phyloP scores from a whole-genome alignment of 176 grass and related monocot species.

The Carex cristatella region DNA sequence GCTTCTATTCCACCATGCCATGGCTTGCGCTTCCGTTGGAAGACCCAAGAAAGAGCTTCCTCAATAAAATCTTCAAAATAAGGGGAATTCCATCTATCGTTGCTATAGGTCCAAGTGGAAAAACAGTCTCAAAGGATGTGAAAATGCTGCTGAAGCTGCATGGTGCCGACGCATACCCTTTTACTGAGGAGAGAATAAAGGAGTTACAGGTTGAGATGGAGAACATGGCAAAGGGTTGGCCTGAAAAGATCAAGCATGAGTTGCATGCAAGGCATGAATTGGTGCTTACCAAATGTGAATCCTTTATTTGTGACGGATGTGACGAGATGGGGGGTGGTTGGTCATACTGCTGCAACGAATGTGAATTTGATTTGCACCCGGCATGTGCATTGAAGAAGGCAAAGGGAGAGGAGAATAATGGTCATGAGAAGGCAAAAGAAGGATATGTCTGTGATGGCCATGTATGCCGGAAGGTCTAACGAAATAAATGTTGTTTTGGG shows the following conservation, averaged over 20 bases:
- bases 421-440: constrained; percentile 16
- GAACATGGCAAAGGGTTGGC: constrained; percentile 56
- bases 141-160: constrained; percentile 30
- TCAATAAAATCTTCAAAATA: constrained; percentile 50
- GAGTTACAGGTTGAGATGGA: constrained; percentile 43
- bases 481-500: background rate
- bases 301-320: constrained; percentile 31
- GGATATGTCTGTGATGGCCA: constrained; percentile 43
- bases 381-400: constrained; percentile 44
- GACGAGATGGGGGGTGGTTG: constrained; percentile 26
- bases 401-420: constrained; percentile 3
- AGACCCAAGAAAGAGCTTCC: constrained; percentile 46
- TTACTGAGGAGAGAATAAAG: constrained; percentile 50
- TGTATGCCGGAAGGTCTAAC: constrained; percentile 50
- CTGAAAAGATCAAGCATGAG: constrained; percentile 63
- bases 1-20: constrained; percentile 64
- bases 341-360: constrained; percentile 46
- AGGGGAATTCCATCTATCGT: constrained; percentile 49
- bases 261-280: constrained; percentile 70
- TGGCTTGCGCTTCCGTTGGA: constrained; percentile 70
- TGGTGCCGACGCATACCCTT: constrained; percentile 64
- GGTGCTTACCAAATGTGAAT: constrained; percentile 18
- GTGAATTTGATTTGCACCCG: constrained; percentile 55
- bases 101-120: constrained; percentile 56
- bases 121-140: constrained; percentile 47